Base-by-base conservation (phyloP, 1,139 yeast species). In the Protomyces inundatus region DNA sequence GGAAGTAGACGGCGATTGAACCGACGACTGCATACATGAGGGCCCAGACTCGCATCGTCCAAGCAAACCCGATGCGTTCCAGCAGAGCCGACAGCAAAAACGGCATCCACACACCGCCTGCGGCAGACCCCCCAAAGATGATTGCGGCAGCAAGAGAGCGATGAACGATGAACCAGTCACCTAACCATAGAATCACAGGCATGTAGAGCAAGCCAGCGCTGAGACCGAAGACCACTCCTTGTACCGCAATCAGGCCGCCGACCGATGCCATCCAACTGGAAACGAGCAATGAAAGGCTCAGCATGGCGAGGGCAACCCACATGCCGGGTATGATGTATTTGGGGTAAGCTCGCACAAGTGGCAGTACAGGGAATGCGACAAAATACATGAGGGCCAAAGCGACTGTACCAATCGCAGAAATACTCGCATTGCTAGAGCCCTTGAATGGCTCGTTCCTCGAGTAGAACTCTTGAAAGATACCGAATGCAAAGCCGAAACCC, bases 91-190 rank as follows among this genome's bases (percentile, higher is more conserved):
- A 80, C 65, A 86, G 77, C 81, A 84, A 78, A 39, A 85, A 73
- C 1, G 90, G 86, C 71, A 84, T 83, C 1, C 84, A 75, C 36
- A 84, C 80, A 56, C 88, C 88, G 16, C 91, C 91, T 4, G 85
- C 72, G 37, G 85, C 80, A 0, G 90, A 90, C n/a, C 90, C 89
- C 69, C 81, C 80, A 4, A 86, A 82, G 0, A 86, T 86, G 3
- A 84, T 72, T 0, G 88, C 84, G 54, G 83, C 72, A 3, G 88
- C 89, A 66, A 81, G 73, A 1, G 86, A 90, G 65, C 90, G 75
- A 66, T 78, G 83, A 65, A 71, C 76, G 66, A 79, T 75, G 70
- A 84, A 86, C 81, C 86, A 86, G 14, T 65, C 64, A 9, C 54
- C 57, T 3, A 66, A 39, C 61, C 61, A 57, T 6, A 57, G 55